Evolutionary conservation across 2,329 filamentous ascomycete genomes (phyloP), one percentile per base, ranked within the genome.

Genomic region (Plenodomus lindquistii): DNA sequence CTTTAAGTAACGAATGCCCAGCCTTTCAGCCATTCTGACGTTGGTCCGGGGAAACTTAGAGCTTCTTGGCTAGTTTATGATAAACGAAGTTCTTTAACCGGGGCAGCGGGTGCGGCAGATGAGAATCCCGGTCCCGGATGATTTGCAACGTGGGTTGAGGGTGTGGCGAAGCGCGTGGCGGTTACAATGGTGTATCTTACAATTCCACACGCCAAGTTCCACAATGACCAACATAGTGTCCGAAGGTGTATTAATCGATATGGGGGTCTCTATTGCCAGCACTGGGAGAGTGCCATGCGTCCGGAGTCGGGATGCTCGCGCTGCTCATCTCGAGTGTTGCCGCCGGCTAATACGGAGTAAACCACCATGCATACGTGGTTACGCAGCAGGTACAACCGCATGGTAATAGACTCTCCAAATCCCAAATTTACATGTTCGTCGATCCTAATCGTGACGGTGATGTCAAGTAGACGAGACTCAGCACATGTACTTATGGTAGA

Each of bases 51-150:
- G 37, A 47, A 55, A 47, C 51, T 58, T 63, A 50, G 54, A 47
- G 39, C 29, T 38, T 57, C 64, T 67, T 67, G 63, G 64, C 64
- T 60, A 50, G 62, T 65, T 60, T 60, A 58, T 56, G 45, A 54
- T 65, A 64, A 42, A 66, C 49, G 50, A 43, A 31, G 37, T 44
- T 40, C 44, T 55, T 60, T 59, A 55, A 44, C 58, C 61, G 58
- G 50, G 51, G 44, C 16, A 44, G 42, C 40, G 46, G 53, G 48
- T 40, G 36, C 48, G 50, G 46, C 35, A 31, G 27, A 31, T 31
- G 37, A 37, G 37, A 21, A 35, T 37, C 31, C 43, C 37, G 43
- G 40, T 34, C 22, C 29, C 38, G 43, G 21, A 19, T 13, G 18
- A 24, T 38, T 31, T 35, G 39, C 29, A 19, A 21, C 34, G 38